Base-by-base conservation (phyloP, 2,329 filamentous ascomycete species). In the Fonsecaea pedrosoi region DNA sequence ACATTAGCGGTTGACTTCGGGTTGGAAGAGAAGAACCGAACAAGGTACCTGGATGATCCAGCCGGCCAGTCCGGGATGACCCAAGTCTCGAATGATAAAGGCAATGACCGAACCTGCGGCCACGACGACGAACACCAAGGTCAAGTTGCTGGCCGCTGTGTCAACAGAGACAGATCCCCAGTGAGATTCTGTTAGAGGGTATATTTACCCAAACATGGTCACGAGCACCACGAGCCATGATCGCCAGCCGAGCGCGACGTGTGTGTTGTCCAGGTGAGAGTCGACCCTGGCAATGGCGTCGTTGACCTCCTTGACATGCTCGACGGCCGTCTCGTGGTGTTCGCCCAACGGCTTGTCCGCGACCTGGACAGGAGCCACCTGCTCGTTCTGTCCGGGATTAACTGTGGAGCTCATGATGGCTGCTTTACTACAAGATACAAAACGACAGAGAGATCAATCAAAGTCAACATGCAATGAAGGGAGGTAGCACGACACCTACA, bases 81-180 rank as follows among this genome's bases (percentile, higher is more conserved):
- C 57, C 7, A 60, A 13, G 30, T 60, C 57, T 34, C 57, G 57
- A 34, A 60, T 60, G 67, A 84, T 86, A 72, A 87, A 87, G 0
- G 83, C 82, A 59, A 86, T 82, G 10, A 86, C 84, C 0, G 83
- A 85, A 1, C 84, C 83, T 5, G 84, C 84, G 4, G 84, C 84
- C 0, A 84, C 81, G 3, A 86, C 84, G 2, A 86, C 84, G 64
- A 84, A 86, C 5, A 86, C 82, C 66, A 86, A 84, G 1, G 83
- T 78, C 78, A 84, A 81, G 67, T 86, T 80, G 5, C 77, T 60
- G 30, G n/a, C 4, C 15, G 42, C 50, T 13, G 12, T 10, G 25
- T 25, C 25, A 25, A 25, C 8, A n/a, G 54, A 5, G 21, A 45
- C 21, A 58, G 25, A 25, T 25, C 25, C 4, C 13, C 12, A 12